Conservation (phyloP, 1,284 basidiomycete genomes). For the Sporisorium exsertum region DNA sequence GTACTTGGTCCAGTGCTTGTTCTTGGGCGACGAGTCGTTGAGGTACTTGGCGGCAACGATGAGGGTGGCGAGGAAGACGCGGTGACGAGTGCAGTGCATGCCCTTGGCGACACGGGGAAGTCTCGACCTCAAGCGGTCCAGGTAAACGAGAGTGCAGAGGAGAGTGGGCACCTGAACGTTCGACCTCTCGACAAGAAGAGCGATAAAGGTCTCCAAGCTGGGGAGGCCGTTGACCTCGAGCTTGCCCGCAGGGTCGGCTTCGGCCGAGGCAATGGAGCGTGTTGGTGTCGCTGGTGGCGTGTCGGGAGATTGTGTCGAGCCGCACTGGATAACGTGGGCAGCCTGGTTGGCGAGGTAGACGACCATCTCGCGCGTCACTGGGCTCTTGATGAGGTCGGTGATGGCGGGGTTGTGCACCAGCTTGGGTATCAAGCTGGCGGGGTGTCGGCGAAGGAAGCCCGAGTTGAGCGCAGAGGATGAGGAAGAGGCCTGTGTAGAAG, state of each 20-base stretch:
- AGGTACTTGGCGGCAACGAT: slow-evolving; percentile 98
- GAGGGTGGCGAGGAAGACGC: slow-evolving; percentile 92
- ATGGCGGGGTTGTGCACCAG: slow-evolving; percentile 66
- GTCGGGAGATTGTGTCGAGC: slow-evolving; percentile 51
- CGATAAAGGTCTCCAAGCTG: slow-evolving; percentile 87
- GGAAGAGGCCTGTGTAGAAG: slow-evolving; percentile 45
- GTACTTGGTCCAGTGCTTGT: slow-evolving; percentile 81
- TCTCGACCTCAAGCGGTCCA: slow-evolving; percentile 84
- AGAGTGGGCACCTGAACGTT: slow-evolving; percentile 93
- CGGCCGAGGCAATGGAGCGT: slow-evolving; percentile 56
- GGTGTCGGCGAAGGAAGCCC: slow-evolving; percentile 64
- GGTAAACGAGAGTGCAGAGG: slow-evolving; percentile 90
- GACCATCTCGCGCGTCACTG: slow-evolving; percentile 68
- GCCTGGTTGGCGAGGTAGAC: slow-evolving; percentile 68
- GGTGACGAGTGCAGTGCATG: slow-evolving; percentile 90
- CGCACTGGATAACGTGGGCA: slow-evolving; percentile 67
- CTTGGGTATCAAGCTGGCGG: slow-evolving; percentile 65
- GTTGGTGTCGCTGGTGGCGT: slow-evolving; percentile 62
- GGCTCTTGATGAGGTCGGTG: slow-evolving; percentile 67
- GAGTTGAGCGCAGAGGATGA: slow-evolving; percentile 50
- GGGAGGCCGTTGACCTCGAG: slow-evolving; percentile 74
- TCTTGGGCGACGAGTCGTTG: slow-evolving; percentile 89
- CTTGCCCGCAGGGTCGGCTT: slow-evolving; percentile 63
- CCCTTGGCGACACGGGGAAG: slow-evolving; percentile 88
- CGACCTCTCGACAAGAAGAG: slow-evolving; percentile 82